phyloP scores from a whole-genome alignment of 2,329 filamentous ascomycete species.

The Stagonosporopsis cucurbitacearum region DNA sequence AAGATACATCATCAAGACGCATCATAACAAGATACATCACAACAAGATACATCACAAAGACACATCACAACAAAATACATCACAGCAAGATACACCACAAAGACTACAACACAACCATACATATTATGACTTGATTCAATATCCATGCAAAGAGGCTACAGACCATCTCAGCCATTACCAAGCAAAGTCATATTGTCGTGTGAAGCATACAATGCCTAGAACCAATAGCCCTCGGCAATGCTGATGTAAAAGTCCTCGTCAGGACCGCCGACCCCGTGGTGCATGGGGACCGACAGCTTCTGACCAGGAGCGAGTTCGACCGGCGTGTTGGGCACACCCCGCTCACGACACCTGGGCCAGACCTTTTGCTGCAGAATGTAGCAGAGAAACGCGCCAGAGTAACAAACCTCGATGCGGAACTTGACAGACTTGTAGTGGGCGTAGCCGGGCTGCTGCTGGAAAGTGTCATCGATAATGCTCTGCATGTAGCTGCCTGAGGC shows the following conservation, averaged over 20 bases:
- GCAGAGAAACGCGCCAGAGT: not conserved
- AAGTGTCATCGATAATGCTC: not conserved
- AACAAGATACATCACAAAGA: too few species aligned
- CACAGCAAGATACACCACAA: not conserved
- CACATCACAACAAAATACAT: not conserved
- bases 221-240: not conserved
- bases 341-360: not conserved
- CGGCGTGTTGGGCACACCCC: not conserved
- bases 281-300: not conserved
- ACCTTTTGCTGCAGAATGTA: not conserved
- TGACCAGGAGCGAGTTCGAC: not conserved
- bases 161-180: not conserved
- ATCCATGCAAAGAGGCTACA: slow-evolving; percentile 19
- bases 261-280: not conserved
- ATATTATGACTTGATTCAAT: slow-evolving; percentile 5
- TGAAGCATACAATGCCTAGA: not conserved
- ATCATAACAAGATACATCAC: too few species aligned
- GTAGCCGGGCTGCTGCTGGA: not conserved
- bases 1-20: too few species aligned
- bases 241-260: slow-evolving; percentile 8
- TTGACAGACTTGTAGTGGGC: not conserved
- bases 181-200: not conserved
- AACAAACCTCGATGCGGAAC: not conserved
- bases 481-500: not conserved
- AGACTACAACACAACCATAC: not conserved